Base-by-base conservation (phyloP, 139 green algal genomes). In the Tetradesmus obliquus region DNA sequence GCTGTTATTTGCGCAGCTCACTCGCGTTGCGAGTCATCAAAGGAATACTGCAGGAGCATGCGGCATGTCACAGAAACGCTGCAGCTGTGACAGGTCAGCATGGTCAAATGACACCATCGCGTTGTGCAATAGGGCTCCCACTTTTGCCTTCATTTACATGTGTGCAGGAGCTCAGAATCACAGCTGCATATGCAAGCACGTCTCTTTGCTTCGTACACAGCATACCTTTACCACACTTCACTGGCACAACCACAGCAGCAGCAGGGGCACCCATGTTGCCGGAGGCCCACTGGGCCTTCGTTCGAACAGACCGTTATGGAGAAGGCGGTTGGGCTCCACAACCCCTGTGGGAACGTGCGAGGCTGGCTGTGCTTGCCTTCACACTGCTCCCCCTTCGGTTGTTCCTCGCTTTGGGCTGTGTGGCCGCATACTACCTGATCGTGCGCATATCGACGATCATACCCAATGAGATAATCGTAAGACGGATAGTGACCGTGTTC, bases 361-460 rank as follows among this genome's bases (percentile, higher is more conserved):
- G 93, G 6, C 89, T 98, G 1, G 72, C 55, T 12, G 1, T 98
- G 17, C 69, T 94, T 20, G 89, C 88, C 54, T 19, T 94, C 53
- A 93, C 89, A 20, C 19, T 97, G 53, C 72, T 97, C 53, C 96
- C 96, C 1, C 60, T 97, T 55, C 82, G 91, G 51, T 22, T 93
- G 62, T 51, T 93, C 69, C 19, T 85, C 9, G 69, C 53, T 10
- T 1, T 96, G 17, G 55, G n/a, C 8, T 94, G 89, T 60, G 76
- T 97, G 10, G 20, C 96, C 7, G 89, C 79, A 13, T 97, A 89
- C 88, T 98, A 95, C 86, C 3, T 94, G 3, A 62, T 91, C 62
- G 74, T 93, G 3, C 19, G 74, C 3, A 1, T 91, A 9, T 79
- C 89, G 1, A 93, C 84, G 13, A 32, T 89, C 2, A 22, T 84